phyloP scores from a whole-genome alignment of 768 basidiomycete genomes.

The Coprinellus micaceus region DNA sequence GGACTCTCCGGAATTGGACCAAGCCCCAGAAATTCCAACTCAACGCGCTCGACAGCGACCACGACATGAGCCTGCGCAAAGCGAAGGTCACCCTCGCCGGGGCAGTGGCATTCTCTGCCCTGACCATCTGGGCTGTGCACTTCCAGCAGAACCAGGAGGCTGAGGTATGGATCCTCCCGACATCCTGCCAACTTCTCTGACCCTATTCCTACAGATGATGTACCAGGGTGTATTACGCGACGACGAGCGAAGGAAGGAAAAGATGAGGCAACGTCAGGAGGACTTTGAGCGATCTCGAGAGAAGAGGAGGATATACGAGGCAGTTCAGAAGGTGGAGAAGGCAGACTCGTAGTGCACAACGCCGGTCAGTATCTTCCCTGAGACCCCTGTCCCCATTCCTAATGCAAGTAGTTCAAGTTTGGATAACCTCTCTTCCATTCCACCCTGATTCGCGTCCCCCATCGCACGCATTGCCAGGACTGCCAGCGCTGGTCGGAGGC shows the following conservation, averaged over 20 bases:
- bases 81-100: conserved; percentile 74
- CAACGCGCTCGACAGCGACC: conserved; percentile 22
- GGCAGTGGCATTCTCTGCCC: conserved; percentile 57
- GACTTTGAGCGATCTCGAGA: conserved; percentile 57
- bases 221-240: conserved; percentile 87
- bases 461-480: too few species aligned
- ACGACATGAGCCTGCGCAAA: conserved; percentile 37
- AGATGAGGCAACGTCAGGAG: conserved; percentile 63
- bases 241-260: conserved; percentile 74
- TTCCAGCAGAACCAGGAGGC: conserved; percentile 80
- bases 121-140: conserved; percentile 89
- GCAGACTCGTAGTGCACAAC: not conserved
- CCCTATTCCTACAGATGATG: conserved; percentile 60
- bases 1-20: not conserved
- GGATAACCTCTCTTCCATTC: not conserved
- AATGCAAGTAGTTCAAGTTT: not conserved
- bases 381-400: not conserved
- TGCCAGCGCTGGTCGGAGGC: too few species aligned
- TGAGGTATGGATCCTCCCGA: conserved; percentile 46
- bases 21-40: not conserved
- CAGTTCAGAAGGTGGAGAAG: conserved; percentile 36
- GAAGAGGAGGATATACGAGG: conserved; percentile 67
- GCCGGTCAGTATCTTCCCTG: not conserved
- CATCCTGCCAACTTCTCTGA: not conserved
- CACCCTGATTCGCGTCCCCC: too few species aligned